Percentiles rank a stretch among this genome's conserved stretches.
Conservation (phyloP, 305 asterid genomes). For the Withania somnifera region DNA sequence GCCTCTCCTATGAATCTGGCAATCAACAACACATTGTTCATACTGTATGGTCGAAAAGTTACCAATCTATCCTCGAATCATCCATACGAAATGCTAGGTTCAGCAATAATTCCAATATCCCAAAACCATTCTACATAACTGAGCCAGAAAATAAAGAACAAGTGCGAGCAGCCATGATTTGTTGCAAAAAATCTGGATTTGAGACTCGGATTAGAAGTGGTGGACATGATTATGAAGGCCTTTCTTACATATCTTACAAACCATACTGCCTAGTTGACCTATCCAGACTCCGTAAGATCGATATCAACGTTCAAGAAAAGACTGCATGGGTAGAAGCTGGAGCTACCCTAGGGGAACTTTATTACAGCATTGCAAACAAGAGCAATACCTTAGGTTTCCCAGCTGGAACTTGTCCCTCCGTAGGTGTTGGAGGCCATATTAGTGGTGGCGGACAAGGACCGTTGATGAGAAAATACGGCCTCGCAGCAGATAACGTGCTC, state of each 20-base stretch:
- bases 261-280: slow-evolving; percentile 17
- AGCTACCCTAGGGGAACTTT: slow-evolving; percentile 22
- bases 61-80: slow-evolving; percentile 5
- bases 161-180: slow-evolving; percentile 13
- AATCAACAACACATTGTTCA: not conserved
- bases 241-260: slow-evolving; percentile 10
- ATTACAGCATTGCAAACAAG: slow-evolving; percentile 9
- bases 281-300: not conserved
- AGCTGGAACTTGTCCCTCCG: slow-evolving; percentile 18
- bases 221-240: slow-evolving; percentile 31
- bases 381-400: slow-evolving; percentile 18
- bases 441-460: slow-evolving; percentile 30
- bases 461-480: slow-evolving; percentile 23
- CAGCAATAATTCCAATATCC: slow-evolving; percentile 4
- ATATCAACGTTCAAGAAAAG: not conserved
- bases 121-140: slow-evolving; percentile 12
- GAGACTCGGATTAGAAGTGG: slow-evolving; percentile 18
- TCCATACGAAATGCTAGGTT: slow-evolving; percentile 14
- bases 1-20: slow-evolving; percentile 8
- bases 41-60: not conserved
- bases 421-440: slow-evolving; percentile 27
- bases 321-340: slow-evolving; percentile 33
- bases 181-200: slow-evolving; percentile 5
- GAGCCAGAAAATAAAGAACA: slow-evolving; percentile 12
- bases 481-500: slow-evolving; percentile 17